Conservation (phyloP, 1,139 yeast genomes). For the Wickerhamomyces sp. region DNA sequence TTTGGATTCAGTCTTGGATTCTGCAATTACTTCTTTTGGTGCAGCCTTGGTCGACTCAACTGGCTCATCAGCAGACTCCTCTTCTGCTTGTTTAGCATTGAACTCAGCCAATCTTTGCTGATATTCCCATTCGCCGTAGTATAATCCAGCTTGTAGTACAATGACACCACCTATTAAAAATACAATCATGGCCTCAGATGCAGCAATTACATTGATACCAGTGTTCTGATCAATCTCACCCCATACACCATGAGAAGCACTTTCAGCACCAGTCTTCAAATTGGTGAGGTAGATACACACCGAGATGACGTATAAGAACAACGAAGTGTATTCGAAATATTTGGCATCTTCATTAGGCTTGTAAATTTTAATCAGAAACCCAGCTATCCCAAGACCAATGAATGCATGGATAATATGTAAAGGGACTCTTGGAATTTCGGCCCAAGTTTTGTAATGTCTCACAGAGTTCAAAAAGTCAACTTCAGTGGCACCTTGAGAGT, state of each 20-base stretch:
- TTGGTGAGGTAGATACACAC: slow-evolving; percentile 81
- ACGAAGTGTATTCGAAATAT: slow-evolving; percentile 85
- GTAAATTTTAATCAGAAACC: slow-evolving; percentile 73
- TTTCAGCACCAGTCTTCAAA: slow-evolving; percentile 72
- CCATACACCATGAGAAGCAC: slow-evolving; percentile 74
- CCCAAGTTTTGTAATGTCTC: slow-evolving; percentile 72
- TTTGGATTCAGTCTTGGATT: background rate
- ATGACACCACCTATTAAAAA: slow-evolving; percentile 72
- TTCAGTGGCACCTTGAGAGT: slow-evolving; percentile 48
- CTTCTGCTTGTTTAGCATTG: slow-evolving; percentile 38
- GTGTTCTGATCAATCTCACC: slow-evolving; percentile 87
- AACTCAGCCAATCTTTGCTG: slow-evolving; percentile 50
- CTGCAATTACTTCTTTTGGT: background rate
- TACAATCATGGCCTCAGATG: slow-evolving; percentile 75
- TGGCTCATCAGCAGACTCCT: slow-evolving; percentile 3
- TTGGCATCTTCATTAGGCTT: slow-evolving; percentile 81
- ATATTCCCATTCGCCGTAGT: slow-evolving; percentile 82
- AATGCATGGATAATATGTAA: slow-evolving; percentile 60
- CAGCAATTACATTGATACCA: slow-evolving; percentile 89
- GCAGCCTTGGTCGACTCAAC: too few species aligned
- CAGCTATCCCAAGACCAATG: slow-evolving; percentile 60
- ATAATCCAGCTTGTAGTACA: slow-evolving; percentile 81
- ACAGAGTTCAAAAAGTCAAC: slow-evolving; percentile 58
- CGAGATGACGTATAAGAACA: slow-evolving; percentile 65
- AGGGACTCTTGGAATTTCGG: slow-evolving; percentile 53